Conservation (phyloP, 306 rosid species). For the Neltuma alba region DNA sequence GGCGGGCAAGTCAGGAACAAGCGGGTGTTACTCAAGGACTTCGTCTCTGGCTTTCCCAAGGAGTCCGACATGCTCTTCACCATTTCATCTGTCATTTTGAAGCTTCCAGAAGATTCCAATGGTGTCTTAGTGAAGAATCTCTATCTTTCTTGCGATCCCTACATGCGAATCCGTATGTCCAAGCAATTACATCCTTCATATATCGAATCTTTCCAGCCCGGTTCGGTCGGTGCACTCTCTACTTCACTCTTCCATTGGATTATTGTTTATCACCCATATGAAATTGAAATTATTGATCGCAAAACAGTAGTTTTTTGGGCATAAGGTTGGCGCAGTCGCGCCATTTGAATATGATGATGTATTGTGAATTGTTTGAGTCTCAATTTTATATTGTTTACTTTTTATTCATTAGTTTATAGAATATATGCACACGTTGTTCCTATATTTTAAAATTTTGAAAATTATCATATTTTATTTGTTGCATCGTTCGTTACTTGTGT, state of each 20-base stretch:
- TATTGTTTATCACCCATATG: background rate
- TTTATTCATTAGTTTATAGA: no score
- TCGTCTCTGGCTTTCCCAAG: conserved; percentile 12
- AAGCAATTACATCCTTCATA: background rate
- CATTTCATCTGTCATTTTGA: background rate
- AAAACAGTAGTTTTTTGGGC: background rate
- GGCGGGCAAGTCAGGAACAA: background rate
- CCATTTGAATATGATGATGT: background rate
- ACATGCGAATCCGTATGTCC: conserved; percentile 7
- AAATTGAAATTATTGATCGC: background rate
- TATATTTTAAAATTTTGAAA: background rate
- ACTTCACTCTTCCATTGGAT: background rate
- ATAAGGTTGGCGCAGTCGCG: no score
- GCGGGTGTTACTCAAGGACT: conserved; percentile 15
- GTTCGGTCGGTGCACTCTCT: conserved; percentile 1
- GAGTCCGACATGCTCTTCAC: background rate
- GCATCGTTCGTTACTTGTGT: background rate
- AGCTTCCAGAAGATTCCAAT: conserved; percentile 9
- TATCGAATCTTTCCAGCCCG: conserved; percentile 20
- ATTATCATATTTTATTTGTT: background rate
- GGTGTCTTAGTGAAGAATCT: conserved; percentile 19
- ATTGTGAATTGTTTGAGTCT: background rate
- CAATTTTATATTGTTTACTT: background rate
- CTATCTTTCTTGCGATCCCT: conserved; percentile 32
- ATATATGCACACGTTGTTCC: background rate